Evolutionary conservation across 192 early-diverging fungal species (phyloP).

Genomic region (Coemansia umbellata): DNA sequence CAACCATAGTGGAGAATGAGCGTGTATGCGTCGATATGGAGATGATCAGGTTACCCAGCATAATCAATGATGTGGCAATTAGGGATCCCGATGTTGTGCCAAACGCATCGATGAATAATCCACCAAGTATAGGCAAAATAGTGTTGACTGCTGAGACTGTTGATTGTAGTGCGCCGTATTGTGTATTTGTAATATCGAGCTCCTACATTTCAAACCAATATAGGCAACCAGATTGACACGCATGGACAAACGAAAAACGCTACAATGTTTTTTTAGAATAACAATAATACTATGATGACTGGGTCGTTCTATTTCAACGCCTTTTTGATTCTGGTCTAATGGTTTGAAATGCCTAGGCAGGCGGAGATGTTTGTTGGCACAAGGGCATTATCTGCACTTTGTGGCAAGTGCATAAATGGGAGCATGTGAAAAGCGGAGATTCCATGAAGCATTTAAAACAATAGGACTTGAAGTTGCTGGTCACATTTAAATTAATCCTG

Average conservation of each 20-base stretch:
- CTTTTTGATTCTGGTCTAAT: no score
- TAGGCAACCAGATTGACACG: neutral
- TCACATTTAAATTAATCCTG: no score
- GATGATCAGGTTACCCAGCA: constrained; percentile 52
- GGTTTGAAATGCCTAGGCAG: no score
- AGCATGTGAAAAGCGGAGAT: no score
- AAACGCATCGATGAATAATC: constrained; percentile 61
- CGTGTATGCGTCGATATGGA: constrained; percentile 49
- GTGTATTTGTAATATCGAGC: constrained; percentile 57
- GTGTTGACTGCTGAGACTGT: constrained; percentile 61
- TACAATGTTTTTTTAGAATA: no score
- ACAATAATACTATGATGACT: no score
- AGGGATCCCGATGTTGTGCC: constrained; percentile 57
- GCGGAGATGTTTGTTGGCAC: no score
- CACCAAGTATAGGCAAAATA: constrained; percentile 52
- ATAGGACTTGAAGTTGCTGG: no score
- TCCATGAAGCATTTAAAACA: no score
- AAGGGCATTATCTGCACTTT: no score
- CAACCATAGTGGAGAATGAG: constrained; percentile 54
- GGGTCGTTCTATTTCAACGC: no score
- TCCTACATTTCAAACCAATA: constrained; percentile 44
- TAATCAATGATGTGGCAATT: constrained; percentile 55
- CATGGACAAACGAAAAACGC: neutral
- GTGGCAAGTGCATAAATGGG: no score
- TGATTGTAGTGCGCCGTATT: constrained; percentile 65